phyloP scores from a whole-genome alignment of 2,329 filamentous ascomycete species.

The Aspergillus ibericus region DNA sequence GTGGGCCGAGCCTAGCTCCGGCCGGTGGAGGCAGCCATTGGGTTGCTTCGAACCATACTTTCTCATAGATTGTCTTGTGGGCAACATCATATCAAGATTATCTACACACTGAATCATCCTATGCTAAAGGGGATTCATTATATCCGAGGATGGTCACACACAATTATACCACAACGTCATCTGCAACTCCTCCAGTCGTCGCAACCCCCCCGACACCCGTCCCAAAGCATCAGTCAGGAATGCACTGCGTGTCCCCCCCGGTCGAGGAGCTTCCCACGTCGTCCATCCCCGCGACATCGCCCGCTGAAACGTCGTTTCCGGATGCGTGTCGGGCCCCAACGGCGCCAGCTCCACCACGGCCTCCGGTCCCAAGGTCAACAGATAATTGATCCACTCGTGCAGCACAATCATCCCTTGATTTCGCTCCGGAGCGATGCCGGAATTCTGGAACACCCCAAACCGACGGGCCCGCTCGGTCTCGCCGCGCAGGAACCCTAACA shows the following conservation, averaged over 20 bases:
- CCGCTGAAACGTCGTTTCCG: conserved; percentile 4
- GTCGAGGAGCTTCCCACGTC: neutral
- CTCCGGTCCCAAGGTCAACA: conserved; percentile 2
- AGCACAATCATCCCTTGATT: conserved; percentile 1
- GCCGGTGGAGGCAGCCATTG: too few relatives aligned
- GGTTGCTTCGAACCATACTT: too few relatives aligned
- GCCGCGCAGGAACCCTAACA: conserved; percentile 8
- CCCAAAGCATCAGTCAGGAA: conserved; percentile 5
- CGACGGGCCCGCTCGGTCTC: conserved; percentile 3
- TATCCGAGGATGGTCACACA: neutral
- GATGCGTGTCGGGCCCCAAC: conserved; percentile 2
- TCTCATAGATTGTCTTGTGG: too few relatives aligned
- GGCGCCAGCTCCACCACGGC: conserved; percentile 8
- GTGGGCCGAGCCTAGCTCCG: too few relatives aligned
- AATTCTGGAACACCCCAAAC: conserved; percentile 3
- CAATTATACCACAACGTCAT: conserved; percentile 1
- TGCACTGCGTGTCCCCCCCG: neutral
- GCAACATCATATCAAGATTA: too few relatives aligned
- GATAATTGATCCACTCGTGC: conserved; percentile 8
- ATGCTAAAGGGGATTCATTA: too few relatives aligned
- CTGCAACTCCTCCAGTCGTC: conserved; percentile 6
- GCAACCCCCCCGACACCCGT: conserved; percentile 2
- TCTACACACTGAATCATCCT: too few relatives aligned
- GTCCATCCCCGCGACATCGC: conserved; percentile 9
- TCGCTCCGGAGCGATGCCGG: neutral